Evolutionary conservation across 108 stramenopile species (phyloP), one percentile per base, ranked within the genome.

Genomic region (Parietichytrium sp.): DNA sequence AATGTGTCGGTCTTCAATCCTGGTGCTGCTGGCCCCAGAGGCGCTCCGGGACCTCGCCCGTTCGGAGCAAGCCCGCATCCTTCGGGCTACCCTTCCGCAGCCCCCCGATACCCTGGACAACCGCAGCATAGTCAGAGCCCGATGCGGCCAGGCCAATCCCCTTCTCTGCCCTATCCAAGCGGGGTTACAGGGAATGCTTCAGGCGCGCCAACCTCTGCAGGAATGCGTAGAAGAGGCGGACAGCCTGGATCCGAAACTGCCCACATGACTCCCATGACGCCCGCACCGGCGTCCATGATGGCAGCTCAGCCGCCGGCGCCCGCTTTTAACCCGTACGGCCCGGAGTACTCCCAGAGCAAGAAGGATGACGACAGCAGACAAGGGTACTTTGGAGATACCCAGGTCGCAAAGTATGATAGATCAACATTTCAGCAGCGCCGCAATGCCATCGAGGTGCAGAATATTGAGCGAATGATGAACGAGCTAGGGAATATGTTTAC

Each of bases 1-100:
- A 36, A 72, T 45, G 38, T 42, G 15, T 72, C 61, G 10, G 61
- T 72, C 10, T 72, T 45, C 61, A 72, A 72, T 72, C 61, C 61
- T n/a, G 61, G 38, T n/a, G 61, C 61, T 7, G 38, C 38, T 6
- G 29, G 10, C 20, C 52, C 25, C 8, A 53, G 52, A 7, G 27
- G 18, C 52, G 27, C 8, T 8, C 29, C 2, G 52, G 12, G 0
- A 6, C 52, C 12, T 53, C 52, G 6, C 27, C 27, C 52, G 29
- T 53, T 23, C 52, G 52, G 29, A 13, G 52, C 12, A 23, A 29
- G 18, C 27, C 18, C n/a, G 52, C n/a, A n/a, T n/a, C n/a, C n/a
- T n/a, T n/a, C n/a, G n/a, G n/a, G n/a, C n/a, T n/a, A n/a, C n/a
- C n/a, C n/a, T n/a, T n/a, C n/a, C n/a, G n/a, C n/a, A n/a, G n/a